phyloP scores from a whole-genome alignment of 345 rosid species.

The Pugionium cornutum region DNA sequence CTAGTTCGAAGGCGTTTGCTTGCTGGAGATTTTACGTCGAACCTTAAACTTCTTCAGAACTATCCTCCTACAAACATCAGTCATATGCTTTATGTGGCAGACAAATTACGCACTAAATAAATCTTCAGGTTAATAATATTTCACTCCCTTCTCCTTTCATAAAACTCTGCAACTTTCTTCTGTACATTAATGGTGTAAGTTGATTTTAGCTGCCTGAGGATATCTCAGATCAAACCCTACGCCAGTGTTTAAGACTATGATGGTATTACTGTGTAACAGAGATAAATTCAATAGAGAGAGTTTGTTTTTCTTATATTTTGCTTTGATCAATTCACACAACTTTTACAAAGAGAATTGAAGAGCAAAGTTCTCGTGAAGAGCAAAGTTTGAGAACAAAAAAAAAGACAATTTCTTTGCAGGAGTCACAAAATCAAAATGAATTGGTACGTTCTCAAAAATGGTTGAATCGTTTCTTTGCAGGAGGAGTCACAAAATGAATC shows the following conservation, averaged over 20 bases:
- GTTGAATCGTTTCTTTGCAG: too few relatives aligned
- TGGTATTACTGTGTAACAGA: constrained; percentile 32
- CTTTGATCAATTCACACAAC: constrained; percentile 22
- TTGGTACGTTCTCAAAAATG: too few relatives aligned
- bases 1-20: constrained; percentile 64
- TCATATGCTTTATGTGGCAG: constrained; percentile 44
- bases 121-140: constrained; percentile 12
- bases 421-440: too few relatives aligned
- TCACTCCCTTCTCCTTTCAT: not conserved
- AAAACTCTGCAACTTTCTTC: constrained; percentile 24
- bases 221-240: constrained; percentile 22
- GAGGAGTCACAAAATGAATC: too few relatives aligned
- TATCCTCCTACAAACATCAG: constrained; percentile 83
- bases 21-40: constrained; percentile 64
- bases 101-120: constrained; percentile 37
- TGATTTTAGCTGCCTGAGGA: constrained; percentile 20
- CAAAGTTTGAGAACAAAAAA: too few relatives aligned
- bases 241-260: constrained; percentile 15
- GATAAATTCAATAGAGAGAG: constrained; percentile 5
- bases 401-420: too few relatives aligned
- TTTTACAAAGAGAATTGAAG: not conserved
- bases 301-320: constrained; percentile 3
- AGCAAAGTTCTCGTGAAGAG: too few relatives aligned
- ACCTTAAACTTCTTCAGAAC: constrained; percentile 77
- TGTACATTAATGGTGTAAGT: constrained; percentile 37